Evolutionary conservation across 1,139 yeast species (phyloP), one percentile per base, ranked within the genome.

Genomic region (Pichia inconspicua): DNA sequence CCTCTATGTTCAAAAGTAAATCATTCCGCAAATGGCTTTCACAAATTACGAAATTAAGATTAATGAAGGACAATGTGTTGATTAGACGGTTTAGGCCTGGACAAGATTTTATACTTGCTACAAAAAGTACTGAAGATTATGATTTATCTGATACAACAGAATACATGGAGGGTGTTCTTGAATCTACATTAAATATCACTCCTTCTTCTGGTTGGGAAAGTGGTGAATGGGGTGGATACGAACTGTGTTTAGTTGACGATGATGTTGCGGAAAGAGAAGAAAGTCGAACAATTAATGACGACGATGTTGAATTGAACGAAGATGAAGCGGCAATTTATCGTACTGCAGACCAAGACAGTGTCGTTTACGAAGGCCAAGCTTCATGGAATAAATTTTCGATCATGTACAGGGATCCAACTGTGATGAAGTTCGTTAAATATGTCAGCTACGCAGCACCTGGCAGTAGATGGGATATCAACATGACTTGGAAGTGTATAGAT

Each of bases 191-290:
- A 48, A 78, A 81, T 48, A 64, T 88, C 49, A 90, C 96, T 0
- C 95, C 95, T 1, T 80, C 87, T 3, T 73, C 73, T 55, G 86
- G 84, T 50, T 87, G 96, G 96, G 87, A 79, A 51, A 75, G 78
- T 47, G 97, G 96, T 17, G 96, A 87, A 58, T 71, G 73, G 50
- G 99, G 99, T 36, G 99, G 97, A 1, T 94, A 94, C 66, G 97
- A 92, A 59, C 71, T 94, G 47, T 84, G 94, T 60, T 85, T 94
- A 94, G 75, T 80, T 14, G 70, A 77, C 49, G 80, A 78, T 41
- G 75, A 67, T 6, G 74, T 71, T 12, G 74, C 69, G 3, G 76
- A 66, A 35, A 70, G 66, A 27, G 74, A 71, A 45, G 45, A 3
- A 76, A 66, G 37, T 69, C 65, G 28, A 74, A 71, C 45, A 44